phyloP scores from a whole-genome alignment of 2,329 filamentous ascomycete genomes.

The Sordariomycetes sp. region DNA sequence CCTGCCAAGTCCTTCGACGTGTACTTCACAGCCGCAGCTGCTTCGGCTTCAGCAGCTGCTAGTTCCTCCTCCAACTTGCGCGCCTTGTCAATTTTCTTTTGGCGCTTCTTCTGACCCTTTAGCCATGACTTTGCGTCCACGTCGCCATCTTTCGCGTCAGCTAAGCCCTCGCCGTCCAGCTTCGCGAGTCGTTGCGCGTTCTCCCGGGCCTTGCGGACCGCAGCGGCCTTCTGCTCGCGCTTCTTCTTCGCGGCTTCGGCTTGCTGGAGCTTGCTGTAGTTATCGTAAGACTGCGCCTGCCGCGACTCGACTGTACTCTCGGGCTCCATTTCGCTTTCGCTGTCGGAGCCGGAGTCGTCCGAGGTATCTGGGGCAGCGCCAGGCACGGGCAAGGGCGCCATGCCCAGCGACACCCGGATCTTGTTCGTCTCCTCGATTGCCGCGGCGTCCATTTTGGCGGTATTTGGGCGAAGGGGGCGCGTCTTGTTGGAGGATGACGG shows the following conservation, averaged over 20 bases:
- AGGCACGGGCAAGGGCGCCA: conserved; percentile 82
- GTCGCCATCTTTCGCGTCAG: conserved; percentile 60
- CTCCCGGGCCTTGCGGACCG: conserved; percentile 82
- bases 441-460: conserved; percentile 48
- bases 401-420: conserved; percentile 77
- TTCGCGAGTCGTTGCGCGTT: conserved; percentile 65
- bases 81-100: conserved; percentile 79
- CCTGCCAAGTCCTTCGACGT: conserved; percentile 80
- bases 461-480: conserved; percentile 1
- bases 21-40: conserved; percentile 59
- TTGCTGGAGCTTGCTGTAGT: conserved; percentile 56
- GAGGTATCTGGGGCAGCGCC: conserved; percentile 39
- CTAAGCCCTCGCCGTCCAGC: conserved; percentile 76
- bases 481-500: not conserved
- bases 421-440: conserved; percentile 92
- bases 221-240: conserved; percentile 71
- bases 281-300: conserved; percentile 63
- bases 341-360: conserved; percentile 36
- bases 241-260: conserved; percentile 69
- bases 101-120: conserved; percentile 81
- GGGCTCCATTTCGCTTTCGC: conserved; percentile 57
- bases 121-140: conserved; percentile 82
- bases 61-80: conserved; percentile 66
- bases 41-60: conserved; percentile 62
- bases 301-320: conserved; percentile 79